These are phyloP conservation scores for Neonectria punicea DNA, from an alignment of 2,329 filamentous ascomycete genomes.

Conservation along the genomic window DNA sequence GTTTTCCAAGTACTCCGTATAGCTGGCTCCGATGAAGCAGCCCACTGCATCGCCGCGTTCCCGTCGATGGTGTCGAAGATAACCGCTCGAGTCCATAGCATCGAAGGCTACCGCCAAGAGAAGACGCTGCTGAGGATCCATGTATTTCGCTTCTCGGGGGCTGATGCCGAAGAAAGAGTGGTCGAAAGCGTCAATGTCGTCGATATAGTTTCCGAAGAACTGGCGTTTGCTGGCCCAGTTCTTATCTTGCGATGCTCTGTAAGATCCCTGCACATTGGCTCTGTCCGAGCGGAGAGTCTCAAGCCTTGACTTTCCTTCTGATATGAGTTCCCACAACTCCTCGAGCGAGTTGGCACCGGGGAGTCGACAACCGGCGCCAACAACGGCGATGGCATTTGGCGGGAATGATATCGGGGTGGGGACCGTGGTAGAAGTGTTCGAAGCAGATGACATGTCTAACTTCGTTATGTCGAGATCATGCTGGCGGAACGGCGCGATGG, in stretches of 20 bases:
- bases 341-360: constrained; percentile 32
- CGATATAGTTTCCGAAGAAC: constrained; percentile 30
- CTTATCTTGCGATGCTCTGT: constrained; percentile 23
- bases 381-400: constrained; percentile 33
- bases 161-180: constrained; percentile 54
- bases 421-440: neutral
- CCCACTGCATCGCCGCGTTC: constrained; percentile 12
- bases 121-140: constrained; percentile 54
- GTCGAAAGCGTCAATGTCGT: constrained; percentile 47
- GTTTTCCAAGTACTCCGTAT: constrained; percentile 19
- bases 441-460: constrained; percentile 16
- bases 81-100: constrained; percentile 46
- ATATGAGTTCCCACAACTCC: constrained; percentile 38
- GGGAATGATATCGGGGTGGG: constrained; percentile 17
- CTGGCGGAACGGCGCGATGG: constrained; percentile 18
- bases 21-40: constrained; percentile 19
- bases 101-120: constrained; percentile 55
- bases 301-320: constrained; percentile 20
- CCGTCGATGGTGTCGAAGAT: constrained; percentile 28
- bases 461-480: constrained; percentile 27
- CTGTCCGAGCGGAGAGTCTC: constrained; percentile 26
- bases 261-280: constrained; percentile 24
- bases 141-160: constrained; percentile 48
- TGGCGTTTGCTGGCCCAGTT: constrained; percentile 24
- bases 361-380: constrained; percentile 37